phyloP scores from a whole-genome alignment of 1,284 basidiomycete genomes.

The Boletellus deceptivus region DNA sequence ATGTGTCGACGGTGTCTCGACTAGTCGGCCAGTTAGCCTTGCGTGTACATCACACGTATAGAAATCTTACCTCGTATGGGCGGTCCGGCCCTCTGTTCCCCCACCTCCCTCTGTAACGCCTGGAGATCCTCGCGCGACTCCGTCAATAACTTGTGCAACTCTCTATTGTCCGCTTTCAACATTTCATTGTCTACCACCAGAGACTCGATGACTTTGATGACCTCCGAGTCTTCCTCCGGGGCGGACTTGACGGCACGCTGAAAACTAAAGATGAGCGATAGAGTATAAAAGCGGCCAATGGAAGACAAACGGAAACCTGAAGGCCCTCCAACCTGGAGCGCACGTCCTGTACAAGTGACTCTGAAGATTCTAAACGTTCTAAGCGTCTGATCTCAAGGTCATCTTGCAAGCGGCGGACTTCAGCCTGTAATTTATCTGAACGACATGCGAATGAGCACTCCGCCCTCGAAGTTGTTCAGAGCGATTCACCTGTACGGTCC shows the following conservation, averaged over 20 bases:
- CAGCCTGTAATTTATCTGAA: constrained; percentile 70
- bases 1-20: constrained; percentile 41
- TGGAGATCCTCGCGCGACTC: constrained; percentile 79
- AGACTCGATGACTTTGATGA: constrained; percentile 71
- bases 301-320: constrained; percentile 51
- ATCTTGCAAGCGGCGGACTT: constrained; percentile 62
- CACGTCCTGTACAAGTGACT: constrained; percentile 71
- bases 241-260: constrained; percentile 46
- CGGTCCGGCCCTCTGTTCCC: constrained; percentile 59
- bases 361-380: constrained; percentile 70
- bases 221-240: constrained; percentile 52
- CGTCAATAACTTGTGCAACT: constrained; percentile 69
- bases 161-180: constrained; percentile 77
- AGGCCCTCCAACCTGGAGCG: constrained; percentile 63
- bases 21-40: constrained; percentile 24
- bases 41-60: not conserved
- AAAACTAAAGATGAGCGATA: constrained; percentile 13
- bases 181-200: constrained; percentile 82
- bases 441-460: constrained; percentile 5
- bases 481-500: constrained; percentile 56
- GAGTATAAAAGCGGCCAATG: not conserved
- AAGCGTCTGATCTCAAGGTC: constrained; percentile 64
- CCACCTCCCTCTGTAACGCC: constrained; percentile 67
- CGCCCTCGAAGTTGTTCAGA: not conserved
- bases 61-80: constrained; percentile 39